phyloP scores from a whole-genome alignment of 2,329 filamentous ascomycete genomes.

The Trichoderma atroviride region DNA sequence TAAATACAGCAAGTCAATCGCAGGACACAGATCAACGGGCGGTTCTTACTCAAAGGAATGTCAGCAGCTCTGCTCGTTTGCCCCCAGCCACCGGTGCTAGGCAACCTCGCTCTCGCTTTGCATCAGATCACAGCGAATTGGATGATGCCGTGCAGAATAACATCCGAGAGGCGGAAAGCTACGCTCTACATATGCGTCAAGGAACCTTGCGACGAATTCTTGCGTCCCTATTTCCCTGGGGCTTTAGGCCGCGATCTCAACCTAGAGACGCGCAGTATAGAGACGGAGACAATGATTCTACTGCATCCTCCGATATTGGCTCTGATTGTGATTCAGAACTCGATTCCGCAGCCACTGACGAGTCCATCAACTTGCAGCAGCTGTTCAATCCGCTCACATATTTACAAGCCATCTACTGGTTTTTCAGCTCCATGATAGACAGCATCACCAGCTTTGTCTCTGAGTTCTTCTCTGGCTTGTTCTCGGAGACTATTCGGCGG shows the following conservation, averaged over 20 bases:
- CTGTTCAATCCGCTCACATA: slow-evolving; percentile 41
- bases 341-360: slow-evolving; percentile 26
- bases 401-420: slow-evolving; percentile 33
- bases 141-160: slow-evolving; percentile 33
- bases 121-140: slow-evolving; percentile 31
- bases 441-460: slow-evolving; percentile 28
- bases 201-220: slow-evolving; percentile 30
- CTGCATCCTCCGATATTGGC: neutral
- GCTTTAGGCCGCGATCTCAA: neutral
- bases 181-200: slow-evolving; percentile 21
- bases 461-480: slow-evolving; percentile 26
- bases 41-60: neutral
- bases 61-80: neutral
- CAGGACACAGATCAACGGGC: neutral
- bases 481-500: slow-evolving; percentile 24
- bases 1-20: neutral
- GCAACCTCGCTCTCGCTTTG: neutral
- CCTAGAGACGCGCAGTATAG: neutral
- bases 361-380: slow-evolving; percentile 33
- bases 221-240: slow-evolving; percentile 26
- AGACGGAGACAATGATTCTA: slow-evolving; percentile 5
- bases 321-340: slow-evolving; percentile 28
- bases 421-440: slow-evolving; percentile 32
- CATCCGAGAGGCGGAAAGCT: slow-evolving; percentile 29
- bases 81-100: neutral